Conservation (phyloP, 176 grass and related monocot species). For the Coix lacrymajobi region DNA sequence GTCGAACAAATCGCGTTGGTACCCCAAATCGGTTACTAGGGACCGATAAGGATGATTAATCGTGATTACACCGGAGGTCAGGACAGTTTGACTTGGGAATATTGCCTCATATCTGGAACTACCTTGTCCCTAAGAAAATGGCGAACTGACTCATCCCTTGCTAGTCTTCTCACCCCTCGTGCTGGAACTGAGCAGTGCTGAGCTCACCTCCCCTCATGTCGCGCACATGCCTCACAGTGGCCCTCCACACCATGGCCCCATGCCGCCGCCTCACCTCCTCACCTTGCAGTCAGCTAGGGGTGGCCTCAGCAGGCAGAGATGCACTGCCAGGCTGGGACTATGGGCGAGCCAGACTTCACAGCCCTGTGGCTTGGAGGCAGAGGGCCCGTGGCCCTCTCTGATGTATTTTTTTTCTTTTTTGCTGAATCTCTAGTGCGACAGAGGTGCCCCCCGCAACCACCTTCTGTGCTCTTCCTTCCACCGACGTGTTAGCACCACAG, state of each 20-base stretch:
- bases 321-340: neutral
- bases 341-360: neutral
- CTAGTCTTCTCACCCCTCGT: neutral
- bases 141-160: neutral
- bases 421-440: no score
- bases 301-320: neutral
- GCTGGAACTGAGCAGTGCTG: neutral
- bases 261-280: neutral
- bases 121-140: neutral
- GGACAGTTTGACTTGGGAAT: neutral
- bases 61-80: neutral
- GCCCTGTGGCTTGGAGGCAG: no score
- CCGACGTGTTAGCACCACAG: no score
- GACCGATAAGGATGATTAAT: no score
- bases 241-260: no score
- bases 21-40: no score
- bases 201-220: neutral
- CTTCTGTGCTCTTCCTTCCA: neutral
- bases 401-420: no score
- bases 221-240: no score
- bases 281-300: neutral
- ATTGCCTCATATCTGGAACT: neutral
- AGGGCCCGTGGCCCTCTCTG: no score
- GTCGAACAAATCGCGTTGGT: no score
- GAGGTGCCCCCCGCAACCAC: no score